A percentile compares a stretch with the other conserved stretches of the same genome.
Conservation (phyloP, 768 basidiomycete genomes). For the Mycena leptocephala region DNA sequence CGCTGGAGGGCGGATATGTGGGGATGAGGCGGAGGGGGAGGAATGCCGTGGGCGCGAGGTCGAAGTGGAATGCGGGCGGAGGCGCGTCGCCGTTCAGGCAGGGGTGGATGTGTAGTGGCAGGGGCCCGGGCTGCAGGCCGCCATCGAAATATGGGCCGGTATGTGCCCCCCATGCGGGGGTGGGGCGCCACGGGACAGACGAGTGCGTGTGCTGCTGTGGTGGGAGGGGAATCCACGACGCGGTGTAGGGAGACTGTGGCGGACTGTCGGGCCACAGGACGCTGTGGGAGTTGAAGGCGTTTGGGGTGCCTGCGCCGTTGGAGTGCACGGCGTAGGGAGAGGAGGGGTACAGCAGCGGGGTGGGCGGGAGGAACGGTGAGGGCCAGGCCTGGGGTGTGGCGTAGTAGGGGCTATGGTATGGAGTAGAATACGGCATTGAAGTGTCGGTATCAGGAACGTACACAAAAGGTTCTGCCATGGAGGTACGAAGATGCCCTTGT, state of each 20-base stretch:
- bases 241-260: constrained; percentile 4
- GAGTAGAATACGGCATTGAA: neutral
- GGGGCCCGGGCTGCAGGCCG: no score
- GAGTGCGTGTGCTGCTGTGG: constrained; percentile 17
- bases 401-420: constrained; percentile 16
- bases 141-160: no score
- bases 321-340: neutral
- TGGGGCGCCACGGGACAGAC: constrained; percentile 3
- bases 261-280: constrained; percentile 13
- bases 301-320: neutral
- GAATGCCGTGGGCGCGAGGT: constrained; percentile 47
- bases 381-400: neutral
- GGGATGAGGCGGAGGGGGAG: neutral
- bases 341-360: neutral
- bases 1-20: neutral
- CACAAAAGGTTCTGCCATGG: constrained; percentile 31
- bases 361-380: constrained; percentile 23
- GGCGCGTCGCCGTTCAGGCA: constrained; percentile 51
- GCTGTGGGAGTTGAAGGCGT: constrained; percentile 17
- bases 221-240: constrained; percentile 1
- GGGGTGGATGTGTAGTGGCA: constrained; percentile 15
- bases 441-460: constrained; percentile 20
- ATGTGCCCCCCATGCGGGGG: no score
- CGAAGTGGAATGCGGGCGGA: constrained; percentile 52
- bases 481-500: neutral